These are phyloP conservation scores for Immersiporthe knoxdaviesiana DNA, from an alignment of 2,329 filamentous ascomycete species.

Conservation along the genomic window DNA sequence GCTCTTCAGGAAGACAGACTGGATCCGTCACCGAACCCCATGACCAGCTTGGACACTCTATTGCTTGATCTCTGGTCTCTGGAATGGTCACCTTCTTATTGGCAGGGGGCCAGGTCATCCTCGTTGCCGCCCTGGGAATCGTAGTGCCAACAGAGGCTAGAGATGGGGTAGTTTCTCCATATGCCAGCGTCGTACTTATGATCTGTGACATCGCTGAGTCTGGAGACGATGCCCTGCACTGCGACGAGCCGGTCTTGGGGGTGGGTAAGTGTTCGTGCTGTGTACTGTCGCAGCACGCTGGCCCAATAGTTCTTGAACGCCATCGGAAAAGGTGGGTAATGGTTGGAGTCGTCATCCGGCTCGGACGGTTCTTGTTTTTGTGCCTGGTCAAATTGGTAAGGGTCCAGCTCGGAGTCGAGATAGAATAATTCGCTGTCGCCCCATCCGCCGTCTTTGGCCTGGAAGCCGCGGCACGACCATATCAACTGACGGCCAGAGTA, in stretches of 20 bases:
- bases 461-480: slow-evolving; percentile 2
- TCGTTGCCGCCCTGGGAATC: neutral
- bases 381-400: neutral
- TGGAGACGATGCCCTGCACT: neutral
- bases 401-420: slow-evolving; percentile 1
- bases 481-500: neutral
- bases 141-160: slow-evolving; percentile 1
- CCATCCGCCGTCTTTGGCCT: neutral
- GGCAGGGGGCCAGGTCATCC: neutral
- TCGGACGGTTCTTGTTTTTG: neutral
- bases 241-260: neutral
- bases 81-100: neutral
- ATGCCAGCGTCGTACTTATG: neutral
- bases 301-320: neutral
- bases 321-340: neutral
- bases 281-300: neutral
- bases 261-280: slow-evolving; percentile 3
- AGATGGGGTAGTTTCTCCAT: neutral
- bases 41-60: neutral
- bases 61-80: neutral
- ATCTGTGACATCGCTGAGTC: neutral
- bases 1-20: neutral
- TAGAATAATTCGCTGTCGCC: neutral
- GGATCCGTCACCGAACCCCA: neutral
- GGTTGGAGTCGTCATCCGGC: neutral